Evolutionary conservation across 139 green algal species (phyloP), one percentile per base, ranked within the genome.

Genomic region (Mychonastes homosphaera): DNA sequence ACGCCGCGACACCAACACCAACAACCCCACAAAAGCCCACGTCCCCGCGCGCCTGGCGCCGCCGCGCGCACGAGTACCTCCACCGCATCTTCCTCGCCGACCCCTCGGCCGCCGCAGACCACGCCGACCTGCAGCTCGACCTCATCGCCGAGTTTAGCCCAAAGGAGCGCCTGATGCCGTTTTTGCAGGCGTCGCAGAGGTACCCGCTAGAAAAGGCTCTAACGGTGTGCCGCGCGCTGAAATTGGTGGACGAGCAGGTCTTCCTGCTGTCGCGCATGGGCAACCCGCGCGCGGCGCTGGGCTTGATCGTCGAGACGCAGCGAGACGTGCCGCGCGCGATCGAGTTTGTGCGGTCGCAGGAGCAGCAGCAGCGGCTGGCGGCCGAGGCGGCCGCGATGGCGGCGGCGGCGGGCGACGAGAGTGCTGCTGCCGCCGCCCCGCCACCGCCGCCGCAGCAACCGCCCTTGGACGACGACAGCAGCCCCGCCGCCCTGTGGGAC

Each of bases 211-310:
- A 95, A 55, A 47, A 39, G 0, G 88, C 88, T 18, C 73, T 85
- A 28, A 54, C 74, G 47, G 74, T 90, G 28, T 95, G 88, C 58
- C 62, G 84, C 63, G 21, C 57, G 21, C 56, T 71, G 0, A 71
- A 69, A 0, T 61, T 96, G 35, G 63, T 88, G 21, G 46, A 75
- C 26, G 89, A 95, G 73, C 77, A 85, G 74, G 89, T 96, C 57
- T 95, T 79, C 55, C 67, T 96, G 27, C 72, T 96, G 56, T 82
- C 80, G 18, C 78, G 90, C 58, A 95, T 97, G 88, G 90, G 90
- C 52, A 83, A 80, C 47, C 40, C 71, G 1, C 48, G 65, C 21
- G 47, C 75, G 29, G 90, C 89, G 10, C 78, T 97, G 35, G 65
- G 76, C 4, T 69, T 97, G 36, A 96, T 97, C 70, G 88, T 97